phyloP scores from a whole-genome alignment of 2,329 filamentous ascomycete species.

The Dryadomyces quercus-mongolicae region DNA sequence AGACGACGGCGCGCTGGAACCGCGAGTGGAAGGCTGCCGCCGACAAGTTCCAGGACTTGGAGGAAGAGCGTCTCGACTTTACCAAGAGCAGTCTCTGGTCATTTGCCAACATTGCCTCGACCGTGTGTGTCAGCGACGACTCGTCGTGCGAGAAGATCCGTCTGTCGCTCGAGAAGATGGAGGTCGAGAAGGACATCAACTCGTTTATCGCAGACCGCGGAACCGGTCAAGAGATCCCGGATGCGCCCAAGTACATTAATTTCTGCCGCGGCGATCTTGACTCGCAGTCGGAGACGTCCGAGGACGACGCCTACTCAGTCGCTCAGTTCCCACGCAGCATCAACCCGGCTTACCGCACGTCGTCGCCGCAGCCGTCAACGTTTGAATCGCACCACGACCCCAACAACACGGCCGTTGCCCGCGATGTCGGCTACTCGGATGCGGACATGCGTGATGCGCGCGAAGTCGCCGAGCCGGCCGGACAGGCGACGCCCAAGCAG shows the following conservation, averaged over 20 bases:
- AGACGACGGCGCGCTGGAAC: conserved; percentile 93
- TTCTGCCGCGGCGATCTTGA: conserved; percentile 89
- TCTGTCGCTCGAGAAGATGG: conserved; percentile 78
- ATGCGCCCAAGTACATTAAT: conserved; percentile 96
- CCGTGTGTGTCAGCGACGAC: conserved; percentile 95
- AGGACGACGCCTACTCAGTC: conserved; percentile 84
- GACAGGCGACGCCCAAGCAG: conserved; percentile 19
- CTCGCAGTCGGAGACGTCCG: conserved; percentile 67
- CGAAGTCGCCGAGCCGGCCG: conserved; percentile 26
- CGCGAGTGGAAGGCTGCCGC: conserved; percentile 96
- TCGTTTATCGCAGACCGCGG: conserved; percentile 79
- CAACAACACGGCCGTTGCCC: conserved; percentile 53
- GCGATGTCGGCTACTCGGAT: conserved; percentile 51
- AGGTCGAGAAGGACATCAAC: conserved; percentile 90
- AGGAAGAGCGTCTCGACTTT: conserved; percentile 94
- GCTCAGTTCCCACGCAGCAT: conserved; percentile 92
- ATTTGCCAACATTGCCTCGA: conserved; percentile 94
- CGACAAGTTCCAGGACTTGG: conserved; percentile 97
- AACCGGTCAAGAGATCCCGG: conserved; percentile 94
- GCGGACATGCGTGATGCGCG: conserved; percentile 26
- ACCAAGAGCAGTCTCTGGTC: conserved; percentile 97
- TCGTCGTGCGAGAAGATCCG: conserved; percentile 93
- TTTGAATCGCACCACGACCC: conserved; percentile 89
- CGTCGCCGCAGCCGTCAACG: conserved; percentile 86
- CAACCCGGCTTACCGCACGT: conserved; percentile 91